phyloP scores from a whole-genome alignment of 75 land plant species.

The Cryptomeria japonica region DNA sequence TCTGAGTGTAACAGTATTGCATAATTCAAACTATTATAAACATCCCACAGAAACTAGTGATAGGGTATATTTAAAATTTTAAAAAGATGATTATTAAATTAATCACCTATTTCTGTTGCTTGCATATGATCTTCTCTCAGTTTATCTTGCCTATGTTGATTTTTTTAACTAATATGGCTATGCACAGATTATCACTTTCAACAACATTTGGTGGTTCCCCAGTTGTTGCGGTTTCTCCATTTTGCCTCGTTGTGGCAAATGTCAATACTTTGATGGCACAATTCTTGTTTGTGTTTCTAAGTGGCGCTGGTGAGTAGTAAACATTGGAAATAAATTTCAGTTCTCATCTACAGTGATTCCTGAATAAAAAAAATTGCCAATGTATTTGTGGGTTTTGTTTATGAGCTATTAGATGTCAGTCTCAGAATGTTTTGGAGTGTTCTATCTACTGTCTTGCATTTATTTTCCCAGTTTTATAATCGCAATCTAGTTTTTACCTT shows the following conservation, averaged over 20 bases:
- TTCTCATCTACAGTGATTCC: background rate
- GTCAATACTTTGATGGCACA: constrained; percentile 53
- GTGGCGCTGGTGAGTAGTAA: constrained; percentile 38
- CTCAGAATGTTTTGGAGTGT: background rate
- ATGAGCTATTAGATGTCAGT: background rate
- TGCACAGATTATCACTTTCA: constrained; percentile 44
- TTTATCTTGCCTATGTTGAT: background rate
- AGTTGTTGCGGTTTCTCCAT: constrained; percentile 43
- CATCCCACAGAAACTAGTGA: background rate
- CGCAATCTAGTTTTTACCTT: background rate
- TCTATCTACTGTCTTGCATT: background rate
- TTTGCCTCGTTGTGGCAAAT: constrained; percentile 49
- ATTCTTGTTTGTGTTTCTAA: constrained; percentile 54
- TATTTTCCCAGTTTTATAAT: background rate
- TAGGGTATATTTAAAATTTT: too few species aligned
- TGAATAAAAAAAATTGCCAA: background rate
- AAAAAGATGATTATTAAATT: too few species aligned
- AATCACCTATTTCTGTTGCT: background rate
- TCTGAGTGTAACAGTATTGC: too few species aligned
- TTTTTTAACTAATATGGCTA: background rate
- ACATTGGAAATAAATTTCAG: background rate
- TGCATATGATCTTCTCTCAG: background rate
- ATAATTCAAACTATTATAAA: background rate
- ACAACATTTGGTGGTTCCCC: constrained; percentile 59
- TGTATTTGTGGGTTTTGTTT: background rate